Evolutionary conservation across 352 stramenopile genomes (phyloP), one percentile per base, ranked within the genome.

Genomic region (Pythium periplocum): DNA sequence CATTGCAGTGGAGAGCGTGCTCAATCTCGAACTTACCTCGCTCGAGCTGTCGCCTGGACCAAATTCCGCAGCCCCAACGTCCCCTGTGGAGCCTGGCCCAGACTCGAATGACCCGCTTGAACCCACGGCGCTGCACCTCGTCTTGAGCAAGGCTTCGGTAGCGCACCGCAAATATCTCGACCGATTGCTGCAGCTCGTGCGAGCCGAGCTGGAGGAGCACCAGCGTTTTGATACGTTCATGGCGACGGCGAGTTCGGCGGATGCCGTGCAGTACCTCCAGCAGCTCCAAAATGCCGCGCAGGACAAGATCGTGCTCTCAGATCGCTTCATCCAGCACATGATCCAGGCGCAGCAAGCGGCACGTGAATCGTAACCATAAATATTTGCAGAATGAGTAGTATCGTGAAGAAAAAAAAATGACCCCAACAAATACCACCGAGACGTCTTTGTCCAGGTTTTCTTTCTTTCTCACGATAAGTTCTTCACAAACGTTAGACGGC

Each of bases 241-340:
- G 47, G 67, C 73, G 55, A 90, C 81, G 10, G 81, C 83, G 45
- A 90, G 81, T 47, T 92, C 83, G 9, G 81, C 79, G 6, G 83
- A 94, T 48, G 83, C 81, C n/a, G 74, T 94, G 11, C 75, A 88
- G 61, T 92, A 92, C 50, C 60, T 90, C 53, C 81, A 94, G 59
- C 83, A 94, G 71, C 67, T 94, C 47, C 83, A 90, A 62, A 92
- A 91, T 66, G 78, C 65, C 55, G 81, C 81, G 32, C 83, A 94
- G 60, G 79, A 94, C 69, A 94, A 92, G 62, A 89, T 92, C 57
- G 75, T 91, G 55, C 74, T 91, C 37, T 88, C 79, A n/a, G 77
- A 88, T 61, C 68, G 75, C 56, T 94, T 92, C 64, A 90, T 92
- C 56, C 81, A 94, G 65, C 72, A 90, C 57, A 80, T 92, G 55